phyloP scores from a whole-genome alignment of 805 yeast genomes.

The Pichia cephalocereana region DNA sequence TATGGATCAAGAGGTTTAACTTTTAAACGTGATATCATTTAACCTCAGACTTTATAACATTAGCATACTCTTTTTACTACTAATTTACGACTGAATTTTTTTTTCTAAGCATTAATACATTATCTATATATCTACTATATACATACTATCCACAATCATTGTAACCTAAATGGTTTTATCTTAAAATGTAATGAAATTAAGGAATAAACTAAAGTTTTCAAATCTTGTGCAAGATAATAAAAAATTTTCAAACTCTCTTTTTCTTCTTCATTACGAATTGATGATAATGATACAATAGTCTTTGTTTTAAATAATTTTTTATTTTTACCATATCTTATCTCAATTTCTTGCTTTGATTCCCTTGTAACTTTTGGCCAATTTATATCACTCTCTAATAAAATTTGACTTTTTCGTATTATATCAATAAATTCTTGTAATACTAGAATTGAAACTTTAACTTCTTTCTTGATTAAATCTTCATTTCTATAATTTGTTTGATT shows the following conservation, averaged over 20 bases:
- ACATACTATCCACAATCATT: not conserved
- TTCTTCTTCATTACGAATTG: constrained; percentile 17
- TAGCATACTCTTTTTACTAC: not conserved
- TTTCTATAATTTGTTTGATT: constrained; percentile 37
- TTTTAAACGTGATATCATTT: not conserved
- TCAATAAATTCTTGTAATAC: constrained; percentile 28
- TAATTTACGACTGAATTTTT: too few species aligned
- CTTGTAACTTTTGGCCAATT: constrained; percentile 32
- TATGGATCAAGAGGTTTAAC: constrained; percentile 3
- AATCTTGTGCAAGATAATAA: constrained; percentile 34
- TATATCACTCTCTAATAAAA: constrained; percentile 30
- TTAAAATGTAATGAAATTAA: constrained; percentile 18
- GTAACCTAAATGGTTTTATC: constrained; percentile 1
- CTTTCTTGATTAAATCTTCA: constrained; percentile 33
- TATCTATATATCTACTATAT: not conserved
- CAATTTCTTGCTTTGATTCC: constrained; percentile 35
- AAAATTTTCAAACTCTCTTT: constrained; percentile 37
- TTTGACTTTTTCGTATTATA: constrained; percentile 31
- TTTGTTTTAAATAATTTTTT: constrained; percentile 29
- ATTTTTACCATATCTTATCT: constrained; percentile 28
- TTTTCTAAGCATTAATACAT: not conserved
- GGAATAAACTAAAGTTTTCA: constrained; percentile 35
- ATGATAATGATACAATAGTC: constrained; percentile 16
- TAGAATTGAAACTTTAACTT: constrained; percentile 26
- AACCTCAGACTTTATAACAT: not conserved